Percentiles rank a stretch among this genome's conserved stretches.
Evolutionary conservation across 495 filamentous ascomycete genomes (phyloP).

Genomic region (Bombardia bombarda): DNA sequence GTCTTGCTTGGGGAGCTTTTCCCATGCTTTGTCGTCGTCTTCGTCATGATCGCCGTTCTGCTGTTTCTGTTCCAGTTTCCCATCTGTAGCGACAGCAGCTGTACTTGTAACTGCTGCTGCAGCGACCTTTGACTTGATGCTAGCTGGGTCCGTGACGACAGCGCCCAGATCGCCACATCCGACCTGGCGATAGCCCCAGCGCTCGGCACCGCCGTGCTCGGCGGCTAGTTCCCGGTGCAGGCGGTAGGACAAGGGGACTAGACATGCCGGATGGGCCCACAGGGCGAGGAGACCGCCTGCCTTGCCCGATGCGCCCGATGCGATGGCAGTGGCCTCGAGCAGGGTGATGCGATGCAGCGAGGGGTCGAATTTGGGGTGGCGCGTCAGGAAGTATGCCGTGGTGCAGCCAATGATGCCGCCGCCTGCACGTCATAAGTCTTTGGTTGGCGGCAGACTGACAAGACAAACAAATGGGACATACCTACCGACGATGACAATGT

Average conservation of each 20-base stretch:
- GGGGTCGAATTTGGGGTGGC: slow-evolving; percentile 77
- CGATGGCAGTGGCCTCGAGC: slow-evolving; percentile 81
- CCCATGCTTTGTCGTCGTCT: slow-evolving; percentile 31
- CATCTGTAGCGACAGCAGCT: too few species aligned
- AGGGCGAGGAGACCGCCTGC: slow-evolving; percentile 84
- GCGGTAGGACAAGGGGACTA: slow-evolving; percentile 81
- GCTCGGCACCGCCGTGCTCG: slow-evolving; percentile 70
- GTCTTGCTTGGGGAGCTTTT: slow-evolving; percentile 67
- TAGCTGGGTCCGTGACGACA: slow-evolving; percentile 44
- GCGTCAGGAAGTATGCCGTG: slow-evolving; percentile 87
- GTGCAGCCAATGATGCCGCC: slow-evolving; percentile 94
- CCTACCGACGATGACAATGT: slow-evolving; percentile 66
- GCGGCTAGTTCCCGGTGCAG: slow-evolving; percentile 78
- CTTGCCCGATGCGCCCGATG: slow-evolving; percentile 89
- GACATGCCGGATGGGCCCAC: slow-evolving; percentile 83
- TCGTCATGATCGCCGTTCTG: not conserved
- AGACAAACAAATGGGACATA: not conserved
- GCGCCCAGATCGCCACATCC: slow-evolving; percentile 67
- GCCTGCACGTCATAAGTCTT: slow-evolving; percentile 41
- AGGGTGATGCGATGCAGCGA: slow-evolving; percentile 71
- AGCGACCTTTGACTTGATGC: slow-evolving; percentile 9
- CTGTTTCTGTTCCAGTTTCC: slow-evolving; percentile 5
- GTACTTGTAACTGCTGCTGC: not conserved
- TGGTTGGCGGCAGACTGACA: too few species aligned
- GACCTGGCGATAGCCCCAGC: slow-evolving; percentile 83